phyloP scores from a whole-genome alignment of 306 rosid species.

The Casuarina equisetifolia region DNA sequence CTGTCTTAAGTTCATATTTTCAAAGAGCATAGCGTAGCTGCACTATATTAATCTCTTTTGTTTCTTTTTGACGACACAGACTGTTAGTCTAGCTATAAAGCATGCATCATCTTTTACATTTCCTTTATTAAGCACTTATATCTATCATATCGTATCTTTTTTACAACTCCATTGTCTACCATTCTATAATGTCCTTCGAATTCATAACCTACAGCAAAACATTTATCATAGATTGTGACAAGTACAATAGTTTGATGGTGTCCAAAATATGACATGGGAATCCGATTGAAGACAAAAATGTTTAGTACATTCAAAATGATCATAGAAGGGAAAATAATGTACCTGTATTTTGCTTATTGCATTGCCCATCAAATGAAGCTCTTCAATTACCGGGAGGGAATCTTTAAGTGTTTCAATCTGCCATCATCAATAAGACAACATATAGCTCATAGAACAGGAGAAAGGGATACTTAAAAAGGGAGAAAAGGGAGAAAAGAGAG shows the following conservation, averaged over 20 bases:
- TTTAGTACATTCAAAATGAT: slow-evolving; percentile 13
- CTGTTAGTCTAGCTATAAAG: background rate
- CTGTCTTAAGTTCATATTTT: background rate
- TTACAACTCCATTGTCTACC: background rate
- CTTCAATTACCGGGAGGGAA: slow-evolving; percentile 71
- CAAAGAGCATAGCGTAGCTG: background rate
- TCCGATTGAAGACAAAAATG: slow-evolving; percentile 7
- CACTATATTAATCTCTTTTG: background rate
- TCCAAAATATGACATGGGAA: background rate
- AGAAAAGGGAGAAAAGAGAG: no score
- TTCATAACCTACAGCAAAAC: background rate
- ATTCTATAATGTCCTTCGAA: background rate
- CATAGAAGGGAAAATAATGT: slow-evolving; percentile 26
- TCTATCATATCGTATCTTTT: background rate
- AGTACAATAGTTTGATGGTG: background rate
- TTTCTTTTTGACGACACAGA: background rate
- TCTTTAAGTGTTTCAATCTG: slow-evolving; percentile 74
- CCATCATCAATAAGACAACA: slow-evolving; percentile 33
- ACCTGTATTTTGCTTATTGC: slow-evolving; percentile 68
- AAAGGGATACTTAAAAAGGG: background rate
- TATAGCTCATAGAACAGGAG: slow-evolving; percentile 22
- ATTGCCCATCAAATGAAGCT: slow-evolving; percentile 88
- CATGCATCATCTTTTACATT: background rate
- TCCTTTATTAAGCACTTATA: background rate
- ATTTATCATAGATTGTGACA: background rate